Percentiles rank a stretch among this genome's conserved stretches.
Conservation (phyloP, 257 asterid genomes). For the Solanum dulcamara region DNA sequence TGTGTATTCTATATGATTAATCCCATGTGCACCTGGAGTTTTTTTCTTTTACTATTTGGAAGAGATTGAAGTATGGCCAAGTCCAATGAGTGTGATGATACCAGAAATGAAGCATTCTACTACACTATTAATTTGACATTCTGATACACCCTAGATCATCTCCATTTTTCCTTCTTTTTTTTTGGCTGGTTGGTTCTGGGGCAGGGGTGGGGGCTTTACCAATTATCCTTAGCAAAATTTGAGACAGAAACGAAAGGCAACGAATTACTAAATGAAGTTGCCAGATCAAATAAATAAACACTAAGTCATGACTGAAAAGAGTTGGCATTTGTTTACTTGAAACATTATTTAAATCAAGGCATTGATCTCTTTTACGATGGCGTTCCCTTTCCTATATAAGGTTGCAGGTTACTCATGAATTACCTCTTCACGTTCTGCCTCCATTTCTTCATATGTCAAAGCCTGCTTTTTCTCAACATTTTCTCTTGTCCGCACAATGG, state of each 20-base stretch:
- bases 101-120: neutral
- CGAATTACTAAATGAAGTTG: neutral
- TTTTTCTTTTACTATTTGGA: neutral
- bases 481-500: conserved; percentile 76
- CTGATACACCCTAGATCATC: neutral
- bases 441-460: conserved; percentile 94
- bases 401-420: neutral
- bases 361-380: neutral
- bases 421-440: conserved; percentile 98
- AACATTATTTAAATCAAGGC: neutral
- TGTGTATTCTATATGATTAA: neutral
- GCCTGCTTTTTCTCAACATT: conserved; percentile 93
- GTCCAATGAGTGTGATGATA: neutral
- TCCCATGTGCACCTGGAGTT: neutral
- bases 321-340: neutral
- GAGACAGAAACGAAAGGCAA: neutral
- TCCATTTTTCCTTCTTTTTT: neutral
- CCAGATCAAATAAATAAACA: neutral
- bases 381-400: neutral
- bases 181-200: neutral
- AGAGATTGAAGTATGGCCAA: neutral
- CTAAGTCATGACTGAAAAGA: neutral
- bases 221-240: neutral
- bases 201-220: neutral
- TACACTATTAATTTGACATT: neutral